These are phyloP conservation scores for Salix arbutifolia DNA, from an alignment of 345 rosid species.

Conservation along the genomic window DNA sequence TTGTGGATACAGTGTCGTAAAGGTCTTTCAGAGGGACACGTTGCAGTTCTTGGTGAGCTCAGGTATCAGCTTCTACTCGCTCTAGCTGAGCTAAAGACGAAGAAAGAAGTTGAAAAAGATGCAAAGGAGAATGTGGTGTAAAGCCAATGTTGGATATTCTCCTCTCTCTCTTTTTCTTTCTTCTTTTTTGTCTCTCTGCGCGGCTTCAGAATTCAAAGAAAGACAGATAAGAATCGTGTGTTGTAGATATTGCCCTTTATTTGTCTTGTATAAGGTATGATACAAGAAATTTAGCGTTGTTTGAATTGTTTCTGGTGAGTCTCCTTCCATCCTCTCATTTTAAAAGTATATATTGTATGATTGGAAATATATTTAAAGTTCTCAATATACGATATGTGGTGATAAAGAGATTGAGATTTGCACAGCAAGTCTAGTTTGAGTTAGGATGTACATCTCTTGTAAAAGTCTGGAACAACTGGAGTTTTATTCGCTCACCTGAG, in stretches of 20 bases:
- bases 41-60: not conserved
- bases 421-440: too few species aligned
- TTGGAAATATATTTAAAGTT: too few species aligned
- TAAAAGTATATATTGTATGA: not conserved
- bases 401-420: too few species aligned
- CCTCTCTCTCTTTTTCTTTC: not conserved
- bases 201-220: not conserved
- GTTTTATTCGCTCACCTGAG: too few species aligned
- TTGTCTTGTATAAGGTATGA: not conserved
- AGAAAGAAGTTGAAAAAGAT: not conserved
- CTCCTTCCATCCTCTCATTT: not conserved
- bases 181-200: not conserved
- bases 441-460: too few species aligned
- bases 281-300: not conserved
- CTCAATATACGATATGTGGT: too few species aligned
- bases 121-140: not conserved
- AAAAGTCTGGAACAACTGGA: too few species aligned
- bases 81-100: not conserved
- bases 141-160: not conserved
- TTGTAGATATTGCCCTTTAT: not conserved
- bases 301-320: too few species aligned
- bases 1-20: too few species aligned
- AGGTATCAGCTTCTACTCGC: not conserved
- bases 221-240: not conserved
- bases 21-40: too few species aligned